Evolutionary conservation across 495 filamentous ascomycete genomes (phyloP).

Genomic region (Aspergillus haitiensis): DNA sequence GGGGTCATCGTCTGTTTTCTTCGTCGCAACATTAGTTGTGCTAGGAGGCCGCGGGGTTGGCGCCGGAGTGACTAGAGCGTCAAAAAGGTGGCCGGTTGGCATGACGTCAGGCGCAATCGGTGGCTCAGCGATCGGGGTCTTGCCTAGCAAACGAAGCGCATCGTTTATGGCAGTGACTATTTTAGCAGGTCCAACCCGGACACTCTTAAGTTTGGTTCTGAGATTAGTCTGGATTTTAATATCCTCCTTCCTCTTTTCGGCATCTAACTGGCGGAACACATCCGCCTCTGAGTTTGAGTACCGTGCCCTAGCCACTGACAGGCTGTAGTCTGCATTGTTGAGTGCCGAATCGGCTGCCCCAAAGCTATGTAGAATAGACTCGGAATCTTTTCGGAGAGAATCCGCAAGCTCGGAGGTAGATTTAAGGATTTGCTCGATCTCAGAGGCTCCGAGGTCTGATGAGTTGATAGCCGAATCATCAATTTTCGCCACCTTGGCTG

Average conservation of each 20-base stretch:
- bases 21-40: conserved; percentile 8
- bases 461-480: conserved; percentile 35
- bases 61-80: conserved; percentile 24
- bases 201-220: conserved; percentile 48
- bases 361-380: conserved; percentile 51
- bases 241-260: conserved; percentile 55
- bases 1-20: conserved; percentile 29
- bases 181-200: conserved; percentile 43
- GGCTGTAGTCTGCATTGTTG: conserved; percentile 54
- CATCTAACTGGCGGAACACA: conserved; percentile 45
- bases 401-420: conserved; percentile 41
- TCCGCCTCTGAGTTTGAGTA: conserved; percentile 46
- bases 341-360: conserved; percentile 49
- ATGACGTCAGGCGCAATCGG: conserved; percentile 16
- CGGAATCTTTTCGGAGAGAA: conserved; percentile 49
- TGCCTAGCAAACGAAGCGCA: conserved; percentile 33
- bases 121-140: conserved; percentile 30
- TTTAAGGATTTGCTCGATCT: conserved; percentile 49
- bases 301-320: conserved; percentile 54
- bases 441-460: conserved; percentile 37
- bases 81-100: conserved; percentile 19
- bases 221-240: conserved; percentile 47
- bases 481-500: conserved; percentile 40
- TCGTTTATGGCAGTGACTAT: conserved; percentile 34
- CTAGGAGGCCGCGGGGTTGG: conserved; percentile 24